A percentile compares a stretch with the other conserved stretches of the same genome.
These are phyloP conservation scores for Sporothrix dimorphospora DNA, from an alignment of 2,329 filamentous ascomycete genomes.

Conservation along the genomic window DNA sequence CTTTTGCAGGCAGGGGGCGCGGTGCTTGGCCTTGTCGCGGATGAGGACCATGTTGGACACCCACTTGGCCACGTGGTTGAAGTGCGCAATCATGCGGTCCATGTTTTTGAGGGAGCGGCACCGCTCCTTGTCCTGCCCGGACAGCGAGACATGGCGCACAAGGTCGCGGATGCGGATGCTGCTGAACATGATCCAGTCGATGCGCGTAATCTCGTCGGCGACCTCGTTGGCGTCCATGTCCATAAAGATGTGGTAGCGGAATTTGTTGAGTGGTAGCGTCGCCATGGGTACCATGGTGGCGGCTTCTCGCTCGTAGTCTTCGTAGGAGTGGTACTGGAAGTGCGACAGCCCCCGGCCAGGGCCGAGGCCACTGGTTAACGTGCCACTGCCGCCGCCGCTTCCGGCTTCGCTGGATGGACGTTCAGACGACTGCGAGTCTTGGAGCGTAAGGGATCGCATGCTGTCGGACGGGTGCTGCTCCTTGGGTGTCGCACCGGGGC, in stretches of 20 bases:
- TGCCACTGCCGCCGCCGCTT: conserved; percentile 4
- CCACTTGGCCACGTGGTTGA: conserved; percentile 83
- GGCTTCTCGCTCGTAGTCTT: conserved; percentile 81
- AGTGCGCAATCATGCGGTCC: conserved; percentile 91
- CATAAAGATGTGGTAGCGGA: conserved; percentile 90
- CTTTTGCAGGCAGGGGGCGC: conserved; percentile 88
- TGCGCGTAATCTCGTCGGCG: conserved; percentile 87
- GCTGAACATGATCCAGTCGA: conserved; percentile 98
- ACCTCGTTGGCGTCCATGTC: conserved; percentile 81
- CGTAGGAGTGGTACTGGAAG: conserved; percentile 66
- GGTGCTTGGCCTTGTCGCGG: conserved; percentile 93
- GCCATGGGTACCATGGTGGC: conserved; percentile 70
- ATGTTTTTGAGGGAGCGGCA: conserved; percentile 82
- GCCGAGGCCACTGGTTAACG: not conserved
- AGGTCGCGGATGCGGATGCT: conserved; percentile 92
- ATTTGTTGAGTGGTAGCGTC: conserved; percentile 73
- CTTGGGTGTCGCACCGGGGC: conserved; percentile 17
- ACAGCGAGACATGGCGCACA: conserved; percentile 84
- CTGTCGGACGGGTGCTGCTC: conserved; percentile 44
- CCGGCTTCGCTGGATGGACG: conserved; percentile 45
- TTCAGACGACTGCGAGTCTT: conserved; percentile 47
- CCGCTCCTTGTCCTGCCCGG: conserved; percentile 69
- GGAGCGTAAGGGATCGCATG: conserved; percentile 53
- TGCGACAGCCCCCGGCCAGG: conserved; percentile 41
- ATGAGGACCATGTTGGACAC: conserved; percentile 83